phyloP scores from a whole-genome alignment of 2,329 filamentous ascomycete species.

The Annulohypoxylon truncatum region DNA sequence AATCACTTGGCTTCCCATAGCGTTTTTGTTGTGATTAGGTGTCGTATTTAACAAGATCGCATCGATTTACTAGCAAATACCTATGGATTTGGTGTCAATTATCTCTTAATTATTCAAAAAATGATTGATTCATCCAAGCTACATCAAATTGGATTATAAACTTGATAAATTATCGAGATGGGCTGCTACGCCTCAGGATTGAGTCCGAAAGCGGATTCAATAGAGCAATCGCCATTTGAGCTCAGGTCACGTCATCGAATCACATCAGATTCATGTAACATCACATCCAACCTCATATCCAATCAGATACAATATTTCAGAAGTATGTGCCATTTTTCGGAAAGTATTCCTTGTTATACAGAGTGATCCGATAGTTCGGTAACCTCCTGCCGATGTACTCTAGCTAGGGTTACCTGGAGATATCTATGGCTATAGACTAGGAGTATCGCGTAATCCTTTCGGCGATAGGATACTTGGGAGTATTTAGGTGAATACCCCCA shows the following conservation, averaged over 20 bases:
- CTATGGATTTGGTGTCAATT: no score
- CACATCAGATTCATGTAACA: conserved; percentile 1
- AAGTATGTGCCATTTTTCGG: conserved; percentile 9
- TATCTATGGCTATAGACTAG: background rate
- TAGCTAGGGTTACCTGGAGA: background rate
- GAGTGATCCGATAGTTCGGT: background rate
- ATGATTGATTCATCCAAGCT: no score
- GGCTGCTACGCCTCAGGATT: background rate
- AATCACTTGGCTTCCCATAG: background rate
- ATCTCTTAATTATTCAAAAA: background rate
- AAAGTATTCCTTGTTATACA: conserved; percentile 3
- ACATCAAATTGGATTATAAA: no score
- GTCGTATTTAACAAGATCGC: background rate
- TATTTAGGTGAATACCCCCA: background rate
- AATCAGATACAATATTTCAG: conserved; percentile 55
- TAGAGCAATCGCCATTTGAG: conserved; percentile 2
- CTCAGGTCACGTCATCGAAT: conserved; percentile 15
- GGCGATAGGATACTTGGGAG: background rate
- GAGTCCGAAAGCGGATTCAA: conserved; percentile 9
- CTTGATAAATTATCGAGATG: background rate
- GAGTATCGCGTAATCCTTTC: background rate
- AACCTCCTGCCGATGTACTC: background rate
- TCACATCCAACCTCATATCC: background rate
- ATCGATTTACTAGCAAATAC: background rate
- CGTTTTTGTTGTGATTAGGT: background rate